These are phyloP conservation scores for Marsdenia floribunda DNA, from an alignment of 257 asterid genomes.

Conservation along the genomic window DNA sequence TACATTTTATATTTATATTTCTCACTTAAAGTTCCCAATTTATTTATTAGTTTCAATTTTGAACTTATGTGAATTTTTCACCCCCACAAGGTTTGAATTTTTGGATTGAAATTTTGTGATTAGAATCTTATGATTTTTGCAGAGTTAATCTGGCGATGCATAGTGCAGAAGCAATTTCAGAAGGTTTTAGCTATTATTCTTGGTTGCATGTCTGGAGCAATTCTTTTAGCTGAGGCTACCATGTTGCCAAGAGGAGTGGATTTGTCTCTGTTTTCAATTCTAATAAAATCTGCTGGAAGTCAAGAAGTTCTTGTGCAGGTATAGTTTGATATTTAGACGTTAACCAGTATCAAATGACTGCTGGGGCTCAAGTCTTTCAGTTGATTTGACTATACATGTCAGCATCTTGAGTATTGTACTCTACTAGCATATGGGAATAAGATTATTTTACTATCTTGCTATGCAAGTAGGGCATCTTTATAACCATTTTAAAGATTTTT, in stretches of 20 bases:
- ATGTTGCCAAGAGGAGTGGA: conserved; percentile 93
- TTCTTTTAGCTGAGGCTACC: conserved; percentile 95
- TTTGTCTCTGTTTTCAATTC: conserved; percentile 85
- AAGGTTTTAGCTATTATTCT: conserved; percentile 69
- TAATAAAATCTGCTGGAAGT: conserved; percentile 78
- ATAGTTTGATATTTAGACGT: conserved; percentile 2
- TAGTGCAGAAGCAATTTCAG: conserved; percentile 69
- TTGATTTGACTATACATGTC: neutral
- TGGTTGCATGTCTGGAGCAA: conserved; percentile 92
- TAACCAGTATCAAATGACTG: neutral
- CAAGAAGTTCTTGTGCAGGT: conserved; percentile 98
- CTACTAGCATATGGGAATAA: neutral
- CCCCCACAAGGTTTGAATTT: neutral
- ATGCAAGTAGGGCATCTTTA: neutral
- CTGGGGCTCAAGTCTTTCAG: neutral
- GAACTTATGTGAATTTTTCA: neutral
- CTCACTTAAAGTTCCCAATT: neutral
- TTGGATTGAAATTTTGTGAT: conserved; percentile 1
- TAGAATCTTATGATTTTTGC: conserved; percentile 24
- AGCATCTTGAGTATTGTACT: neutral
- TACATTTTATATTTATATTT: neutral
- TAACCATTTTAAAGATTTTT: neutral
- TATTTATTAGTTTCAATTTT: neutral
- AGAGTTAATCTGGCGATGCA: conserved; percentile 92
- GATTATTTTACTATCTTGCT: neutral